These are phyloP conservation scores for Heliosperma pusillum DNA, from an alignment of 148 eudicot species.

Conservation along the genomic window DNA sequence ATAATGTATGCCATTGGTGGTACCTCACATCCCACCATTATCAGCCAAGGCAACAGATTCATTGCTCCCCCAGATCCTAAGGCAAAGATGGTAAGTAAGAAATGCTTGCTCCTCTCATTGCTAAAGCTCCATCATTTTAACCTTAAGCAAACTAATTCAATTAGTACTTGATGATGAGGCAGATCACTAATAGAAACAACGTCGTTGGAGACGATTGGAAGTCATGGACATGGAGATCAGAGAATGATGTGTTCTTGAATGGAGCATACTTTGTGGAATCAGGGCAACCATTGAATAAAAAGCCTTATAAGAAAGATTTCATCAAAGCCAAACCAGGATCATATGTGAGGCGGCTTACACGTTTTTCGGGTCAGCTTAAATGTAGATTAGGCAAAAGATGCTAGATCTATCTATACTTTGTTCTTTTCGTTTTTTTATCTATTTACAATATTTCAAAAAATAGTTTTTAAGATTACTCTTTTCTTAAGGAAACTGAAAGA, in stretches of 20 bases:
- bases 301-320: conserved; percentile 23
- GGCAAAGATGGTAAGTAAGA: conserved; percentile 35
- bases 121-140: background rate
- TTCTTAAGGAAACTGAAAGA: background rate
- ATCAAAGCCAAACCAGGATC: conserved; percentile 34
- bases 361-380: conserved; percentile 28
- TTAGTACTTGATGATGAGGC: background rate
- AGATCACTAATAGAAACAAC: conserved; percentile 45
- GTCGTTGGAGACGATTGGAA: conserved; percentile 35
- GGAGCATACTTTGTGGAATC: conserved; percentile 58
- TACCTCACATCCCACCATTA: conserved; percentile 47
- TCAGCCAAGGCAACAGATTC: conserved; percentile 54
- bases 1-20: conserved; percentile 58
- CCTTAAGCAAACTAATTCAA: background rate
- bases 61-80: conserved; percentile 42
- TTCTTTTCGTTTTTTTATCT: background rate
- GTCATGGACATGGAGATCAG: conserved; percentile 52
- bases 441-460: background rate
- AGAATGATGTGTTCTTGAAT: conserved; percentile 40
- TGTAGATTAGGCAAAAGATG: conserved; percentile 32
- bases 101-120: background rate
- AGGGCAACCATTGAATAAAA: conserved; percentile 30
- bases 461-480: background rate
- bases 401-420: conserved; percentile 18
- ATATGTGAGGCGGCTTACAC: conserved; percentile 36